Conservation (phyloP, 768 basidiomycete species). For the Austroboletus festivus region DNA sequence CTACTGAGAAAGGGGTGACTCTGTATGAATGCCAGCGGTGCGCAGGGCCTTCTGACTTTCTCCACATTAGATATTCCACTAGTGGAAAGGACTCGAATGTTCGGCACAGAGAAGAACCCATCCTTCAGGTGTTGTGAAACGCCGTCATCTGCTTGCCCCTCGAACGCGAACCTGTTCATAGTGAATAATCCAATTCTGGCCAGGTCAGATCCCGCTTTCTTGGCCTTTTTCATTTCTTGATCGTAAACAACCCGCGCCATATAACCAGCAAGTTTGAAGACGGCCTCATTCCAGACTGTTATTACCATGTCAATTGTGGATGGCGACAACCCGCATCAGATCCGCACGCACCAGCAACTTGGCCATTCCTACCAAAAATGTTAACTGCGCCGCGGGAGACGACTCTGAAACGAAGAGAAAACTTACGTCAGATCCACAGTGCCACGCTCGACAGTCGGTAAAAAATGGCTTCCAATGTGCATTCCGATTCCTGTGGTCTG, state of each 20-base stretch:
- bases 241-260: background rate
- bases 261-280: background rate
- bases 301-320: background rate
- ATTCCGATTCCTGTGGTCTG: constrained; percentile 81
- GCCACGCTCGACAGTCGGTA: constrained; percentile 92
- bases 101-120: background rate
- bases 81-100: background rate
- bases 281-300: background rate
- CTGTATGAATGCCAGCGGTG: background rate
- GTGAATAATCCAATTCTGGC: background rate
- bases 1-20: background rate
- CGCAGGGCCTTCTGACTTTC: background rate
- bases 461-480: constrained; percentile 73
- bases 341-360: background rate
- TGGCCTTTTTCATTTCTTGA: background rate
- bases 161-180: background rate
- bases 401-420: too few species aligned
- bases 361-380: background rate
- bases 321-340: background rate
- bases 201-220: background rate
- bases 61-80: background rate
- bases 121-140: background rate
- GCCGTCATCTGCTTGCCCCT: background rate
- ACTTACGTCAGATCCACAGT: constrained; percentile 78
- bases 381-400: background rate